Conservation (phyloP, 306 rosid genomes). For the Corylus avellana region DNA sequence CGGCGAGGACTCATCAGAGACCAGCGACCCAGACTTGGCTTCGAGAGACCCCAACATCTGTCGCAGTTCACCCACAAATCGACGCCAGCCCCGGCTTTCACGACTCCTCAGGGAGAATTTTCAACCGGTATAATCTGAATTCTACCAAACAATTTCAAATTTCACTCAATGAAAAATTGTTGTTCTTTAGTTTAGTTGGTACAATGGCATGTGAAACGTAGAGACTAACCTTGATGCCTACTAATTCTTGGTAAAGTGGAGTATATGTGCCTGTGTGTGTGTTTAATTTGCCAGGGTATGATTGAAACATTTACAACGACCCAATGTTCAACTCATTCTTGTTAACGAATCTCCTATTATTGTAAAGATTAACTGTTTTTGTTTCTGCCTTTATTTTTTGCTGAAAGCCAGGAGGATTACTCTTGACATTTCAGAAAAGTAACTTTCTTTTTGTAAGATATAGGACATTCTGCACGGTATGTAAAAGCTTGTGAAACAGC, state of each 20-base stretch:
- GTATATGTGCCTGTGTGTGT: neutral
- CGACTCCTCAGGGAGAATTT: too few relatives aligned
- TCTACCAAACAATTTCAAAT: neutral
- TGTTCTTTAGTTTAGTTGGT: neutral
- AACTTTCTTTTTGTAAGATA: slow-evolving; percentile 9
- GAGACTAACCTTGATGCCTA: neutral
- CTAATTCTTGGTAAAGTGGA: neutral
- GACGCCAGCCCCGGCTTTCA: too few relatives aligned
- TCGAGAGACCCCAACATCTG: too few relatives aligned
- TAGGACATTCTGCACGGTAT: slow-evolving; percentile 38
- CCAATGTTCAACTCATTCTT: neutral
- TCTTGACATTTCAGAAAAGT: neutral
- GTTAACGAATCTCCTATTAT: neutral
- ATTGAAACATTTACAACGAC: neutral
- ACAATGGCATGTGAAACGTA: neutral
- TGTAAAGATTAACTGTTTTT: slow-evolving; percentile 6
- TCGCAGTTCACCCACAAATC: too few relatives aligned
- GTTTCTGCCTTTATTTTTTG: slow-evolving; percentile 13
- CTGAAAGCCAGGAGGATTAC: neutral
- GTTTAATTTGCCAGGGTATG: neutral
- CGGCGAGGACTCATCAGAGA: too few relatives aligned
- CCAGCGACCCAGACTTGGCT: too few relatives aligned
- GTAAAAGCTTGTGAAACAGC: slow-evolving; percentile 41
- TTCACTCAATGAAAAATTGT: neutral
- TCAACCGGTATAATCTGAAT: neutral